These are phyloP conservation scores for Pichia manshurica DNA, from an alignment of 805 yeast species.

Conservation along the genomic window DNA sequence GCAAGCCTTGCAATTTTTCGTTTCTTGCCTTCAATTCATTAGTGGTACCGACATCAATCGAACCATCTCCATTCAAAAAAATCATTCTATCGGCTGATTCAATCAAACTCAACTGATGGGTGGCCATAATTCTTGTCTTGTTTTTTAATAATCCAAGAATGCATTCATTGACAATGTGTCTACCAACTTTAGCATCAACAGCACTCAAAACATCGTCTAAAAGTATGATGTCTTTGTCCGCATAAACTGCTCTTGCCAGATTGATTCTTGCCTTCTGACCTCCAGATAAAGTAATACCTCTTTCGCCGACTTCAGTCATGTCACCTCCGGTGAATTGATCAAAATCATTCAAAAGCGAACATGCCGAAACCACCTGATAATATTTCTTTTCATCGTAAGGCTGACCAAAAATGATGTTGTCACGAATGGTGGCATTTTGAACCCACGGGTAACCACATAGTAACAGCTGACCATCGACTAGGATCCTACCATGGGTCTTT, in stretches of 20 bases:
- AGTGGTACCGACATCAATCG: constrained; percentile 54
- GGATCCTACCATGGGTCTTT: constrained; percentile 45
- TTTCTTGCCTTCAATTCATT: constrained; percentile 44
- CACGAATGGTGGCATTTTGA: constrained; percentile 71
- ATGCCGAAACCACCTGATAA: constrained; percentile 50
- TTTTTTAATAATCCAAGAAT: constrained; percentile 49
- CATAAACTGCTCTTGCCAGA: constrained; percentile 64
- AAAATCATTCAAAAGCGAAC: constrained; percentile 64
- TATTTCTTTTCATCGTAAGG: constrained; percentile 48
- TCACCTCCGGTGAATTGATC: constrained; percentile 70
- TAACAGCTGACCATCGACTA: constrained; percentile 47
- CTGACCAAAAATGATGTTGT: constrained; percentile 65
- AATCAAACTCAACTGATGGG: constrained; percentile 75
- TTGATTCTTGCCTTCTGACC: constrained; percentile 81
- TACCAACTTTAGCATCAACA: constrained; percentile 67
- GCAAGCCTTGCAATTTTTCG: constrained; percentile 32
- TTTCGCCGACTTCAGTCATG: constrained; percentile 73
- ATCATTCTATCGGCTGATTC: constrained; percentile 64
- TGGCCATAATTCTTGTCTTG: constrained; percentile 71
- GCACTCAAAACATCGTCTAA: constrained; percentile 66
- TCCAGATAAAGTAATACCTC: constrained; percentile 82
- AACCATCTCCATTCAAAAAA: constrained; percentile 61
- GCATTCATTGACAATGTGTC: constrained; percentile 52
- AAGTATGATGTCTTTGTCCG: constrained; percentile 51
- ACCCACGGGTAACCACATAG: constrained; percentile 73